Base-by-base conservation (phyloP, 805 yeast species). In the Saturnispora serradocipensis region DNA sequence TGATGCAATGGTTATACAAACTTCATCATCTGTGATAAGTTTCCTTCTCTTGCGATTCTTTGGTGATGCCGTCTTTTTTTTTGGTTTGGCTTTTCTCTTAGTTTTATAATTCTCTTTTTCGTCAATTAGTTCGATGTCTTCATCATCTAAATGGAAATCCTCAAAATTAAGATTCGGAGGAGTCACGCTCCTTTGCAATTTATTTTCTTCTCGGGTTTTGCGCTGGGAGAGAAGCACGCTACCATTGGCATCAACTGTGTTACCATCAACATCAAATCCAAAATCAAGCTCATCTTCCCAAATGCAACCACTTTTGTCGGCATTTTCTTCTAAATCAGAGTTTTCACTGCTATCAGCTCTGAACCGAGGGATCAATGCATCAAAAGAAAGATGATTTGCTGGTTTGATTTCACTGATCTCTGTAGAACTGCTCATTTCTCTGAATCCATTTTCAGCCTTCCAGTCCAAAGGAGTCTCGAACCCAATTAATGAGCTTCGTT, bases 221-320 rank as follows among this genome's bases (percentile, higher is more conserved):
- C 18, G 9, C 16, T 30, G 42, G 3, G 42, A 38, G 8, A 10
- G 22, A 38, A 38, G 22, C 11, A 10, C 16, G 5, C 22, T 18
- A 7, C 47, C 44, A 7, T 32, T 28, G 9, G 28, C 22, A 8
- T 49, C 51, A 16, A 55, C 54, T 15, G 50, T 43, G 5, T 56
- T 51, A 2, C 61, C 62, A 39, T 58, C 46, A 11, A 35, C 52
- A 48, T 56, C 60, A 51, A 59, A 56, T 6, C 45, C 47, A 45
- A 59, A 59, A 39, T 52, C 56, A 13, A 52, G 45, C 4, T 54
- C 55, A 8, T 52, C 45, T 15, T 46, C 45, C 43, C 52, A 48
- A 15, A 54, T 48, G 18, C 39, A 35, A 25, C 7, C 18, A 11
- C 8, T 10, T 43, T 7, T 25, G 28, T 25, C 28, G 7, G 28